Base-by-base conservation (phyloP, 1,284 basidiomycete species). In the Ustilago cynodontis region DNA sequence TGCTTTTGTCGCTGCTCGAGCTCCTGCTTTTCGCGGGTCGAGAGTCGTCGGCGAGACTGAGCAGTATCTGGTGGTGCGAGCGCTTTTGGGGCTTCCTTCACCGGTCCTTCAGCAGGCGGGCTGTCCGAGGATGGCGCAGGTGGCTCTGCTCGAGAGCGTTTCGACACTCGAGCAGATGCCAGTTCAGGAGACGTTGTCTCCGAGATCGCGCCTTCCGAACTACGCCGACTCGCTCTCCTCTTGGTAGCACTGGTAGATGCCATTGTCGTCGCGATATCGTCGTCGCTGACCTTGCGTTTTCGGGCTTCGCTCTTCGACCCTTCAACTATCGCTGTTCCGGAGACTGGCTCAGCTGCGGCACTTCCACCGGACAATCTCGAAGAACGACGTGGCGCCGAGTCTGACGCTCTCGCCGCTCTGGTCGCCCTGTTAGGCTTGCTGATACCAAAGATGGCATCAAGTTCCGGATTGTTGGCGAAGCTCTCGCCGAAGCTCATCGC, bases 391-490 rank as follows among this genome's bases (percentile, higher is more conserved):
- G 53, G 55, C 22, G 53, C 49, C 9, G 54, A 26, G 13, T 57
- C 53, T n/a, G 47, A 24, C 9, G 1, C 37, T 20, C 45, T 24
- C 8, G 14, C n/a, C 0, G 35, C 39, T 52, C 37, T 58, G 18
- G 13, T 26, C 49, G 6, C 45, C 33, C 39, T 50, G 33, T 8
- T 50, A 35, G 7, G 50, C 29, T 58, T 65, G 33, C 49, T 41
- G 13, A 50, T 22, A 18, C 67, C 64, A 54, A 77, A 77, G 55
- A 77, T 71, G 26, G 69, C 68, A 24, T 72, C 73, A 13, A 77
- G 69, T 50, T 77, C 73, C 1, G 73, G 73, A 60, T 77, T 77
- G 60, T 63, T 66, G n/a, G 51, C 67, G 28, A 67, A 58, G 14
- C 62, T 63, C 20, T 67, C 67, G 39, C 60, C 64, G 33, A 66